Percentiles rank a stretch among this genome's conserved stretches.
These are phyloP conservation scores for Vitis amurensis DNA, from an alignment of 164 flowering plant species.

Conservation along the genomic window DNA sequence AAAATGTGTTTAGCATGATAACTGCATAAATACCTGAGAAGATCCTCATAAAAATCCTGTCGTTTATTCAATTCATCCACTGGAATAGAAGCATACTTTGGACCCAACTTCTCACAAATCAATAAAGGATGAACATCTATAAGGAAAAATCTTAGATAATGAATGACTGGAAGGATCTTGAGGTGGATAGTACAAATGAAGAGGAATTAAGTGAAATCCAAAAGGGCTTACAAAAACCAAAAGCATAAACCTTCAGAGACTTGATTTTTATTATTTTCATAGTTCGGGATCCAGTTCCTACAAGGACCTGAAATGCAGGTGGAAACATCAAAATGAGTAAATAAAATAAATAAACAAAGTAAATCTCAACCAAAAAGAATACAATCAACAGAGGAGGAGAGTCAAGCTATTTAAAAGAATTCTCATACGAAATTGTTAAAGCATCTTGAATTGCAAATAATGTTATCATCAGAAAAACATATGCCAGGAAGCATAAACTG, in stretches of 20 bases:
- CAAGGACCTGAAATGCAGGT: slow-evolving; percentile 67
- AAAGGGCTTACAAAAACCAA: slow-evolving; percentile 83
- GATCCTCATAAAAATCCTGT: slow-evolving; percentile 75
- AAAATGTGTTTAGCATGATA: not conserved
- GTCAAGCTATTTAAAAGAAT: no score
- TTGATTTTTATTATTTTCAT: slow-evolving; percentile 78
- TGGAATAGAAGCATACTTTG: slow-evolving; percentile 78
- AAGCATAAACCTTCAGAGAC: slow-evolving; percentile 85
- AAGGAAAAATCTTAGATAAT: slow-evolving; percentile 2
- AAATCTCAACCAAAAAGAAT: not conserved
- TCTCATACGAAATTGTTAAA: no score
- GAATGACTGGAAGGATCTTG: not conserved
- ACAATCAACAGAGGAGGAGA: not conserved
- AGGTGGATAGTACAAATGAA: not conserved
- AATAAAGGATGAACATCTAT: slow-evolving; percentile 83
- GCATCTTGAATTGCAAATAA: no score
- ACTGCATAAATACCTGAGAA: slow-evolving; percentile 66
- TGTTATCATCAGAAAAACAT: no score
- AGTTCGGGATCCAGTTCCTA: slow-evolving; percentile 87
- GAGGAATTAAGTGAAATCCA: slow-evolving; percentile 5
- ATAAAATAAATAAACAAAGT: not conserved
- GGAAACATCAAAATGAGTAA: not conserved
- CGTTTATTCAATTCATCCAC: slow-evolving; percentile 51
- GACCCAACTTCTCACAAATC: slow-evolving; percentile 75
- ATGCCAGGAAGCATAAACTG: no score